A percentile compares a stretch with the other conserved stretches of the same genome.
phyloP scores from a whole-genome alignment of 2,329 filamentous ascomycete genomes.

The Tolypocladium nubicola region DNA sequence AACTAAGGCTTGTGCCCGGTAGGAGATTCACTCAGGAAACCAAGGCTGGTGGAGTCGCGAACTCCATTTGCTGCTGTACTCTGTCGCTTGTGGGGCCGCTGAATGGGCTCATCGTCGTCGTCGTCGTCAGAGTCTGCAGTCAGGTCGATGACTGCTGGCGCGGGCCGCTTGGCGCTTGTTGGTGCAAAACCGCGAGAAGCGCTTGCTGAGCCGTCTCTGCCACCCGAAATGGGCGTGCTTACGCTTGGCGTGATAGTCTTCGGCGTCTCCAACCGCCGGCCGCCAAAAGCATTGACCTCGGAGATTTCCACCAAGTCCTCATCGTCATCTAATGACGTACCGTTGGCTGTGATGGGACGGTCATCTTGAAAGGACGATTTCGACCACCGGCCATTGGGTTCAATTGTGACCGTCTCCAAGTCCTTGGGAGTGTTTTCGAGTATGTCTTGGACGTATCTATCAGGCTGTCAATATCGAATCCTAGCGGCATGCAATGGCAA shows the following conservation, averaged over 20 bases:
- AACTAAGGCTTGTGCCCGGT: conserved; percentile 12
- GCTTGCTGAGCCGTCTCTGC: conserved; percentile 22
- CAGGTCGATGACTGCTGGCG: conserved; percentile 46
- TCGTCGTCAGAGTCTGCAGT: conserved; percentile 47
- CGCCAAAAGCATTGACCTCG: conserved; percentile 26
- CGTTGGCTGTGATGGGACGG: conserved; percentile 14
- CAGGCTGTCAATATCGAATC: neutral
- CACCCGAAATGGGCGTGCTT: conserved; percentile 26
- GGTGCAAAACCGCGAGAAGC: conserved; percentile 23
- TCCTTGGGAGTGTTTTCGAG: conserved; percentile 59
- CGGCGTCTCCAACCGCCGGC: conserved; percentile 25
- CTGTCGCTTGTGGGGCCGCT: conserved; percentile 38
- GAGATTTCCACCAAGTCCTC: conserved; percentile 43
- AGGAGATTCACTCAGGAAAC: conserved; percentile 12
- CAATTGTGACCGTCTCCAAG: conserved; percentile 79
- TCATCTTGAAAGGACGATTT: conserved; percentile 25
- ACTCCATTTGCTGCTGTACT: conserved; percentile 16
- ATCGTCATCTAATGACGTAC: conserved; percentile 25
- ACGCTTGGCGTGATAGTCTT: conserved; percentile 22
- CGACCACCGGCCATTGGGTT: conserved; percentile 74
- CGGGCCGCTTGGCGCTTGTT: conserved; percentile 35
- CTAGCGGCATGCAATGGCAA: conserved; percentile 2
- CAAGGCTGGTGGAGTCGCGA: conserved; percentile 7
- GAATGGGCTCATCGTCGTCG: conserved; percentile 33
- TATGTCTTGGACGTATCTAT: conserved; percentile 79